phyloP scores from a whole-genome alignment of 495 filamentous ascomycete species.

The Hypoxylon fragiforme region DNA sequence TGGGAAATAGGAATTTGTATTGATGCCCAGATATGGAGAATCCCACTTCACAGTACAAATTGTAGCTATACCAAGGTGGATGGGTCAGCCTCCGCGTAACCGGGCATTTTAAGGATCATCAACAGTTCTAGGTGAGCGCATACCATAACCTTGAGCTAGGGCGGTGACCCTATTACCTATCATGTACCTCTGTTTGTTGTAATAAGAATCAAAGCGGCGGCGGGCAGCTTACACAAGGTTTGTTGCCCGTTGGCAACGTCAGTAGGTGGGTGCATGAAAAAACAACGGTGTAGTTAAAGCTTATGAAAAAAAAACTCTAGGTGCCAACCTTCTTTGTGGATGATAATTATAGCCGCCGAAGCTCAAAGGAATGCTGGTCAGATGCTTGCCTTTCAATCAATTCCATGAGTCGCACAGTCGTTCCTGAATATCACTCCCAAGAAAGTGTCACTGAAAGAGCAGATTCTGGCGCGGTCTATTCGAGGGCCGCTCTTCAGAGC shows the following conservation, averaged over 20 bases:
- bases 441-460: not conserved
- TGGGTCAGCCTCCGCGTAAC: conserved; percentile 26
- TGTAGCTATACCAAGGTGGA: conserved; percentile 1
- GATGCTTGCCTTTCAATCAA: not conserved
- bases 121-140: not conserved
- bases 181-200: not conserved
- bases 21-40: not conserved
- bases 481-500: not conserved
- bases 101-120: conserved; percentile 3
- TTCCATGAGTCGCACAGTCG: not conserved
- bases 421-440: not conserved
- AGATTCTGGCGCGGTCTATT: not conserved
- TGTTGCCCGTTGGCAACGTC: not conserved
- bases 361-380: conserved; percentile 2
- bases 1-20: not conserved
- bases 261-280: conserved; percentile 6
- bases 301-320: conserved; percentile 4
- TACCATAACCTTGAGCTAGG: conserved; percentile 13
- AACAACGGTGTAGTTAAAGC: conserved; percentile 2
- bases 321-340: not conserved
- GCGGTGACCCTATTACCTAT: no score
- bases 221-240: not conserved
- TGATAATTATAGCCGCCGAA: not conserved
- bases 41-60: not conserved
- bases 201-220: conserved; percentile 14